Evolutionary conservation across 2,329 filamentous ascomycete genomes (phyloP), one percentile per base, ranked within the genome.

Genomic region (Hansfordia pulvinata): DNA sequence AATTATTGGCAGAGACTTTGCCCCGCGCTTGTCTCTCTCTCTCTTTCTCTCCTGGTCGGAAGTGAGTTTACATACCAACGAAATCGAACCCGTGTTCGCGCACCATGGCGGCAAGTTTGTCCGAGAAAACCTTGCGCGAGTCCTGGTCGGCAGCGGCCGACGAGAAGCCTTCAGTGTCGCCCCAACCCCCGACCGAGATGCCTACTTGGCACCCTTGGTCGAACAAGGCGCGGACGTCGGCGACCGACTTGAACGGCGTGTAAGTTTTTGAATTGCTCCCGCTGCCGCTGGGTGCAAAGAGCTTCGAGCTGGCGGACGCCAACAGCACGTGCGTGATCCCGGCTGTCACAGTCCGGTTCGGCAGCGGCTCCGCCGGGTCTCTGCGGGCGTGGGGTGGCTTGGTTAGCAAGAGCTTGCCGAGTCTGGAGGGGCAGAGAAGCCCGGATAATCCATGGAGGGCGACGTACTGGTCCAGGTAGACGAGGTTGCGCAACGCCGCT

Each of bases 151-250:
- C 58, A 2, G 72, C 69, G 0, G 64, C 76, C 8, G 45, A 46
- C 1, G 64, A 61, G 40, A 81, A 84, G 0, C 76, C 77, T 6
- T 49, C 45, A 1, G 65, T 73, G 32, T 82, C 74, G 0, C 76
- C 77, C 78, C 79, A 85, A 27, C 78, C 79, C 8, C 79, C 79
- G 35, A 85, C 70, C 12, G 79, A 76, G 19, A 84, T 61, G 54
- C 77, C 64, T 13, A 84, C 50, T 37, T 77, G 74, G 12, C 74
- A 73, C 15, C 56, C 56, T 0, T 49, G 32, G 6, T 49, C 49
- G 32, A 76, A 71, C 28, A 57, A 51, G 11, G 42, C 31, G 4
- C 70, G 64, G 10, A 62, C 55, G 9, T 56, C 44, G 3, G 46
- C 43, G 3, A 75, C 55, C 2, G 56, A 57, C 4, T 60, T 65